A percentile compares a stretch with the other conserved stretches of the same genome.
phyloP scores from a whole-genome alignment of 805 yeast species.

The Jamesozyma hellenica region DNA sequence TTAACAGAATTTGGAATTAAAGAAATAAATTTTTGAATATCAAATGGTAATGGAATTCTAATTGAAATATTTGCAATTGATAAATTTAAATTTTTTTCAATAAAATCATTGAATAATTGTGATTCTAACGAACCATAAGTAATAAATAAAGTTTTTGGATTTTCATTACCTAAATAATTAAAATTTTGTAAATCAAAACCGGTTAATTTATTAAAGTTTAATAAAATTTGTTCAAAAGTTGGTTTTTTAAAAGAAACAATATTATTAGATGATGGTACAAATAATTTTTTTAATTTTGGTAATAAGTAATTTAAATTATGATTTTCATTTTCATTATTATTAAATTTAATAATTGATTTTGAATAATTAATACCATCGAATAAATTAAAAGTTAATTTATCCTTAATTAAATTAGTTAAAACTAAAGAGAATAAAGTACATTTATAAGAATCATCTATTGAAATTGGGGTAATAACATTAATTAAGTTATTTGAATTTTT shows the following conservation, averaged over 20 bases:
- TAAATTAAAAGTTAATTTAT: slow-evolving; percentile 49
- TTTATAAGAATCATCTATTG: slow-evolving; percentile 55
- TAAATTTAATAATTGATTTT: slow-evolving; percentile 15
- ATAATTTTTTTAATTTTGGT: not conserved
- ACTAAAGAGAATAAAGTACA: slow-evolving; percentile 54
- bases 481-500: slow-evolving; percentile 27
- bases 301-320: slow-evolving; percentile 1
- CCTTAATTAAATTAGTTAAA: slow-evolving; percentile 37
- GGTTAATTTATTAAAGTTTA: slow-evolving; percentile 21
- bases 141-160: slow-evolving; percentile 58
- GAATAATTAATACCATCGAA: slow-evolving; percentile 63
- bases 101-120: slow-evolving; percentile 36
- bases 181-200: slow-evolving; percentile 22
- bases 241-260: no score
- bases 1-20: slow-evolving; percentile 49
- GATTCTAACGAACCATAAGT: slow-evolving; percentile 68
- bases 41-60: slow-evolving; percentile 76
- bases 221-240: slow-evolving; percentile 20
- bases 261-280: slow-evolving; percentile 5
- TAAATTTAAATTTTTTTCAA: slow-evolving; percentile 16
- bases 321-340: slow-evolving; percentile 6
- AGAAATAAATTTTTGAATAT: slow-evolving; percentile 46
- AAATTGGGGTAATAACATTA: slow-evolving; percentile 61
- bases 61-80: slow-evolving; percentile 59
- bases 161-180: slow-evolving; percentile 51